A percentile compares a stretch with the other conserved stretches of the same genome.
Conservation (phyloP, 2,329 filamentous ascomycete species). For the Anthostomella pinea region DNA sequence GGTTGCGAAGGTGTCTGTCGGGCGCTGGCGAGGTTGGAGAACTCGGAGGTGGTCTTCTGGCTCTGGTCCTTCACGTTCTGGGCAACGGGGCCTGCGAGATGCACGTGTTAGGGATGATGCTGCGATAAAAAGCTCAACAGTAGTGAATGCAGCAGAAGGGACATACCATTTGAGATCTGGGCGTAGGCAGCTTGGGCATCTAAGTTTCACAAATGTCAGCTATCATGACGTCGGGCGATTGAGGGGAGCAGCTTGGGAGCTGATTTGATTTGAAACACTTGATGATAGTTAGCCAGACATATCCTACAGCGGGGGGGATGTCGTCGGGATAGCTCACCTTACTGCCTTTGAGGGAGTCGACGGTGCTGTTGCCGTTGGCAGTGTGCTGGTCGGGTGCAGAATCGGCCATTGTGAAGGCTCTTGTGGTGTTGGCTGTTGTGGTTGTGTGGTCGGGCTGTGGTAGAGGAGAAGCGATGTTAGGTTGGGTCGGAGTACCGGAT, state of each 20-base stretch:
- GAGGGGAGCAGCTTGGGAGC: slow-evolving; percentile 10
- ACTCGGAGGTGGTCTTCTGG: slow-evolving; percentile 53
- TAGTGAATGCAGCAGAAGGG: not conserved
- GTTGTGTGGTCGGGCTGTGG: too few relatives aligned
- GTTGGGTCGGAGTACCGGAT: slow-evolving; percentile 13
- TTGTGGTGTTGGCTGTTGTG: slow-evolving; percentile 13
- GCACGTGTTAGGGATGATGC: slow-evolving; percentile 7
- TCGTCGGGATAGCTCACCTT: slow-evolving; percentile 40
- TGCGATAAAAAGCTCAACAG: not conserved
- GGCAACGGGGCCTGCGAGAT: slow-evolving; percentile 52
- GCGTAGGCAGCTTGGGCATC: slow-evolving; percentile 50
- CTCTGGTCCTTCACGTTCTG: slow-evolving; percentile 56
- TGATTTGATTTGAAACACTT: slow-evolving; percentile 30
- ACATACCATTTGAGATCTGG: slow-evolving; percentile 46
- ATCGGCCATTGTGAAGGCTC: slow-evolving; percentile 40
- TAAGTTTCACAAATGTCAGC: slow-evolving; percentile 33
- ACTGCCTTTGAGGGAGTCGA: slow-evolving; percentile 51
- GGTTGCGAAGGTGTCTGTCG: slow-evolving; percentile 52
- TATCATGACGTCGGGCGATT: slow-evolving; percentile 18
- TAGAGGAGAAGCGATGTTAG: slow-evolving; percentile 14
- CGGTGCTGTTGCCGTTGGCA: slow-evolving; percentile 48
- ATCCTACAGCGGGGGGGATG: slow-evolving; percentile 10
- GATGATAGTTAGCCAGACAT: slow-evolving; percentile 29
- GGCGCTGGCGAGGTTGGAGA: slow-evolving; percentile 56
- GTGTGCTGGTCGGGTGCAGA: slow-evolving; percentile 35